phyloP scores from a whole-genome alignment of 192 early-diverging fungal genomes.

The Gamsiella multidivaricata region DNA sequence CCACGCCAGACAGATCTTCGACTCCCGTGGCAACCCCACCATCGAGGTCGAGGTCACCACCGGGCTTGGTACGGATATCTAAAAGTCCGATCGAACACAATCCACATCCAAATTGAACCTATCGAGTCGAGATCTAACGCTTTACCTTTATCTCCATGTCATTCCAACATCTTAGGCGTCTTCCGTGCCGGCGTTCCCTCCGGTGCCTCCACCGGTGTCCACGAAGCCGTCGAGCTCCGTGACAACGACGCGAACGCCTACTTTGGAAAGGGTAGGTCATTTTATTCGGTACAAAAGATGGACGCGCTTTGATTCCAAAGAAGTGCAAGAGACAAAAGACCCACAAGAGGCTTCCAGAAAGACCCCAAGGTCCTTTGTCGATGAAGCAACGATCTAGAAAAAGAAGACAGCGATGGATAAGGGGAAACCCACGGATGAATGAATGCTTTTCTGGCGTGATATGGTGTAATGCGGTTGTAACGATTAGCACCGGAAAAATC shows the following conservation, averaged over 20 bases:
- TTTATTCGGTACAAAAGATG: not conserved
- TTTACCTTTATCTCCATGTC: not conserved
- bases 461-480: too few relatives aligned
- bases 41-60: constrained; percentile 98
- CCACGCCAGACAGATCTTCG: constrained; percentile 97
- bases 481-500: too few relatives aligned
- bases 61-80: too few relatives aligned
- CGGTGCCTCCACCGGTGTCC: constrained; percentile 98
- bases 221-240: constrained; percentile 99
- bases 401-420: not conserved
- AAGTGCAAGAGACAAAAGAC: too few relatives aligned
- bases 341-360: too few relatives aligned
- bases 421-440: too few relatives aligned
- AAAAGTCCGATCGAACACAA: constrained; percentile 46
- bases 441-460: too few relatives aligned
- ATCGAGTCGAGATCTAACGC: too few relatives aligned
- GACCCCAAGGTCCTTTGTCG: too few relatives aligned
- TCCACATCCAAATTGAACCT: not conserved
- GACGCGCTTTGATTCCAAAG: too few relatives aligned
- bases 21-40: constrained; percentile 99
- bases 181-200: constrained; percentile 99
- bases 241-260: constrained; percentile 87
- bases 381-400: not conserved
- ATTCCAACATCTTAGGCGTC: constrained; percentile 58
- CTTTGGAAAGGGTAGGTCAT: constrained; percentile 90